Percentiles rank a stretch among this genome's conserved stretches.
Evolutionary conservation across 495 filamentous ascomycete genomes (phyloP).

Genomic region (Aspergillus olivimuriae): DNA sequence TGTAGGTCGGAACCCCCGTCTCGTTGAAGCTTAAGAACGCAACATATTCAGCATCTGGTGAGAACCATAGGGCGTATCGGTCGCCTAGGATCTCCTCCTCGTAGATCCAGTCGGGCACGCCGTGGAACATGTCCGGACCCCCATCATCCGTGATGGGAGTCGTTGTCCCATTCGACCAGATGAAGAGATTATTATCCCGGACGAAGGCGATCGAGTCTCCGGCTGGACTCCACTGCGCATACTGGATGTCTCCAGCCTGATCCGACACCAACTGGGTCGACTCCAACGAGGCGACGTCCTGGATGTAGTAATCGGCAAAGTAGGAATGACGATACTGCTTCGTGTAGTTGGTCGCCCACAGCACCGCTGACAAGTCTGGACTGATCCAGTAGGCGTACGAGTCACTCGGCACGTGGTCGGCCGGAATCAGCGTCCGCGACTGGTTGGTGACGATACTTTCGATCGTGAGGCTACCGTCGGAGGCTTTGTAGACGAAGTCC

Average conservation of each 20-base stretch:
- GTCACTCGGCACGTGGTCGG: constrained; percentile 7
- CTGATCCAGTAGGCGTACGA: constrained; percentile 12
- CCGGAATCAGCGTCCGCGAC: constrained; percentile 11
- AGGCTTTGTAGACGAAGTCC: constrained; percentile 12
- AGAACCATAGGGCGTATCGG: constrained; percentile 12
- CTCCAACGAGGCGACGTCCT: constrained; percentile 13
- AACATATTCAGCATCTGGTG: constrained; percentile 13
- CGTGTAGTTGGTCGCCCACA: constrained; percentile 16
- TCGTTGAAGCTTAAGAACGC: constrained; percentile 16
- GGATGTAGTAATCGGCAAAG: constrained; percentile 18
- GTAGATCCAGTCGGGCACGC: constrained; percentile 18
- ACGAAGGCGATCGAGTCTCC: constrained; percentile 14
- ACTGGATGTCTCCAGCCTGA: constrained; percentile 14
- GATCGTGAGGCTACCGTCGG: constrained; percentile 11
- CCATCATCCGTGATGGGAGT: constrained; percentile 14
- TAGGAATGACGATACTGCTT: constrained; percentile 18
- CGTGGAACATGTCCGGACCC: constrained; percentile 13
- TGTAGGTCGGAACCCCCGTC: constrained; percentile 14
- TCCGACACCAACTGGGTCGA: constrained; percentile 7
- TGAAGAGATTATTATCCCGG: constrained; percentile 13
- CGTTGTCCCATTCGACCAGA: constrained; percentile 11
- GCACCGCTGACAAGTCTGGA: constrained; percentile 15
- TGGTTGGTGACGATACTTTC: constrained; percentile 17
- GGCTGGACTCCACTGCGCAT: constrained; percentile 13
- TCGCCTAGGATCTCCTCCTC: constrained; percentile 18